A percentile compares a stretch with the other conserved stretches of the same genome.
These are phyloP conservation scores for Aureoboletus auriporus DNA, from an alignment of 768 basidiomycete species.

Conservation along the genomic window DNA sequence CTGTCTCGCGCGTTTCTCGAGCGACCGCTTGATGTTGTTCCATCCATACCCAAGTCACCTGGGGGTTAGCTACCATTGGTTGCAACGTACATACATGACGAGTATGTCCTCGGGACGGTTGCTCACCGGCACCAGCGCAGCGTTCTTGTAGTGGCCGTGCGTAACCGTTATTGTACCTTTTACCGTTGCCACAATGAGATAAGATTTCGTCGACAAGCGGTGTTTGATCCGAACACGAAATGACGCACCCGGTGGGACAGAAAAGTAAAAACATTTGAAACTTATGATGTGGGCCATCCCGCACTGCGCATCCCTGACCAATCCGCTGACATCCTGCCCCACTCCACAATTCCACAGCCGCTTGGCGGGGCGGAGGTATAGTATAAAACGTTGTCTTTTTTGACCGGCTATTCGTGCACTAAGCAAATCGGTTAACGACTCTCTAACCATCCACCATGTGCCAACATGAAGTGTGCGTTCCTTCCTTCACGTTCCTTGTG, in stretches of 20 bases:
- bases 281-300: neutral
- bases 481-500: neutral
- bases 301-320: neutral
- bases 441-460: constrained; percentile 22
- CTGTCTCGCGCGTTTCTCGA: neutral
- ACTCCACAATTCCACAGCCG: constrained; percentile 10
- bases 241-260: constrained; percentile 31
- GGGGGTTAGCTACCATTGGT: no score
- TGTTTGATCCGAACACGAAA: constrained; percentile 26
- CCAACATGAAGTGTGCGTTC: constrained; percentile 34
- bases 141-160: neutral
- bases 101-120: no score
- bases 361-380: constrained; percentile 7
- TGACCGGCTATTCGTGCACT: neutral
- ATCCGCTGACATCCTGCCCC: constrained; percentile 1
- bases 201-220: constrained; percentile 2
- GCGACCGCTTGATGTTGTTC: no score
- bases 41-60: no score
- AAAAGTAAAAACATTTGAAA: neutral
- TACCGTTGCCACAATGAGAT: constrained; percentile 14
- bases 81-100: no score
- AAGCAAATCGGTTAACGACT: neutral
- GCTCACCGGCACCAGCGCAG: no score
- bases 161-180: neutral
- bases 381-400: constrained; percentile 9